phyloP scores from a whole-genome alignment of 306 rosid genomes.

The Glycine latifolia region DNA sequence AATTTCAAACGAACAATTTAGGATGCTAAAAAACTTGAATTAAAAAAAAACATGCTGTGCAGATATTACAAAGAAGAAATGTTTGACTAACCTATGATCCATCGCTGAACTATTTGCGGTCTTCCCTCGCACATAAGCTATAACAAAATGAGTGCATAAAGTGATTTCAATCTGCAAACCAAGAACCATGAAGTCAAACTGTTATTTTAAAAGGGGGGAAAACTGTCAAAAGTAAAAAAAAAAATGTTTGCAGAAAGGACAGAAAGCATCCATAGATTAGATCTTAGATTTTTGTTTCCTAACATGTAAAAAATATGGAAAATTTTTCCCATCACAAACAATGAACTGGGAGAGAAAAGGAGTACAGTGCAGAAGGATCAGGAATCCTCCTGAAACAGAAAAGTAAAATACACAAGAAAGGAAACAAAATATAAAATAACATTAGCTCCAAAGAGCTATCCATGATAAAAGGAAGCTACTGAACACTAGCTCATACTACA shows the following conservation, averaged over 20 bases:
- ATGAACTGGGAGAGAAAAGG: neutral
- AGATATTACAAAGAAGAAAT: neutral
- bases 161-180: slow-evolving; percentile 32
- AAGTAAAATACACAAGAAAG: too few species aligned
- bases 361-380: neutral
- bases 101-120: slow-evolving; percentile 1
- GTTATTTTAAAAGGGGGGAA: slow-evolving; percentile 6
- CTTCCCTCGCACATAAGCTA: neutral
- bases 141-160: slow-evolving; percentile 20
- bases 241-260: neutral
- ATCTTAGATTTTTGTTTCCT: neutral
- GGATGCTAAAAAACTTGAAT: neutral
- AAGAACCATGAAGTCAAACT: slow-evolving; percentile 23
- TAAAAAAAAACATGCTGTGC: neutral
- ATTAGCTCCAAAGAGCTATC: too few species aligned
- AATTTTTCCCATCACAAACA: neutral
- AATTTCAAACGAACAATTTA: neutral
- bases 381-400: neutral
- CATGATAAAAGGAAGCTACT: too few species aligned
- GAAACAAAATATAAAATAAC: too few species aligned
- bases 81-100: neutral
- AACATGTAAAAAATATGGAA: neutral
- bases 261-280: neutral
- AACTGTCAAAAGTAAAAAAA: neutral
- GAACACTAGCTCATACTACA: too few species aligned